Evolutionary conservation across 169 alveolate genomes (phyloP).

Genomic region (Cytauxzoon felis): DNA sequence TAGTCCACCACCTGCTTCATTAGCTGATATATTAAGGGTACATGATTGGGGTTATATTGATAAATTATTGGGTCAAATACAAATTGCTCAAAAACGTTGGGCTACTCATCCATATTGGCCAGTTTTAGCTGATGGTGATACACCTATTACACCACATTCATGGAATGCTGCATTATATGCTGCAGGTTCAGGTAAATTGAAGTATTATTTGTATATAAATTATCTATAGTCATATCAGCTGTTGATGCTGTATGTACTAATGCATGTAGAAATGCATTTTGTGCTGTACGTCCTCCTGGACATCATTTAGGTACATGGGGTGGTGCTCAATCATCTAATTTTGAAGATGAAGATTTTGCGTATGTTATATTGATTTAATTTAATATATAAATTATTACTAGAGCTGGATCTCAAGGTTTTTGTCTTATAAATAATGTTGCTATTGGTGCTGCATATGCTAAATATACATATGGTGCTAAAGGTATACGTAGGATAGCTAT

Average conservation of each 20-base stretch:
- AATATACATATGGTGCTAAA: constrained; percentile 75
- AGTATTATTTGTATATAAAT: neutral
- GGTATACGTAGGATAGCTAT: constrained; percentile 92
- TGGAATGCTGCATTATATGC: constrained; percentile 89
- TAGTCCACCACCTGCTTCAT: constrained; percentile 77
- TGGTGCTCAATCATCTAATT: constrained; percentile 76
- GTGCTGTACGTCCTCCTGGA: constrained; percentile 97
- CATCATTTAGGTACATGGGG: constrained; percentile 98
- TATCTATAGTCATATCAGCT: constrained; percentile 80
- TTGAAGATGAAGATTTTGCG: constrained; percentile 77
- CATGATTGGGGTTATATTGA: constrained; percentile 90
- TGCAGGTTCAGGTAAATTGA: constrained; percentile 77
- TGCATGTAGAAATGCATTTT: constrained; percentile 79
- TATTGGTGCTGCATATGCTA: constrained; percentile 96
- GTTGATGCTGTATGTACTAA: constrained; percentile 86
- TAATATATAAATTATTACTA: constrained; percentile 35
- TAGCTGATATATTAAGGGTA: constrained; percentile 91
- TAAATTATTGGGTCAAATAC: constrained; percentile 68
- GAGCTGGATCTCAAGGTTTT: constrained; percentile 93
- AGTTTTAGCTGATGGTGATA: constrained; percentile 82
- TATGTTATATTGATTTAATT: constrained; percentile 32
- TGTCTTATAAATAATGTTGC: constrained; percentile 96
- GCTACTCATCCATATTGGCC: constrained; percentile 64
- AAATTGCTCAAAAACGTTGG: constrained; percentile 60
- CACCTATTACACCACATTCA: constrained; percentile 84